Evolutionary conservation across 495 filamentous ascomycete genomes (phyloP), one percentile per base, ranked within the genome.

Genomic region (Trichoderma gamsii): DNA sequence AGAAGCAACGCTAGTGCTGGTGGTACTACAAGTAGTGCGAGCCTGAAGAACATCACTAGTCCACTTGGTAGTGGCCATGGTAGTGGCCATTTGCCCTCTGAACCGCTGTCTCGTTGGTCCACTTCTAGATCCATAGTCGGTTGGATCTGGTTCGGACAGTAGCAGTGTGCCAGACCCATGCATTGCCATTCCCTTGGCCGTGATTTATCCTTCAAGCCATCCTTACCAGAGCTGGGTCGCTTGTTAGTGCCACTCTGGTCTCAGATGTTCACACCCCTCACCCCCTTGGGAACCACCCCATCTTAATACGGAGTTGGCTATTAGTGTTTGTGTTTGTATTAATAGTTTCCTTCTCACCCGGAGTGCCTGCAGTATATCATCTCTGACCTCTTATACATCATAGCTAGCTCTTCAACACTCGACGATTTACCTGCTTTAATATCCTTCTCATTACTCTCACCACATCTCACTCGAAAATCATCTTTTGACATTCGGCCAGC

Each of bases 91-190:
- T 38, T 38, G 35, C 56, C 11, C 56, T 61, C 56, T 25, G 51
- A 23, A 11, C 51, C 21, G 51, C n/a, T 56, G 51, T 29, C 56
- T 61, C 27, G 56, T 29, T 32, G 56, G 56, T 25, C 56, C 56
- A 61, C 56, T 32, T 61, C 56, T 29, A 61, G 56, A 61, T 61
- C 56, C 56, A 61, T 61, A 25, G 56, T 61, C 56, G 56, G 56
- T 61, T 61, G 56, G 56, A 61, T 61, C 56, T 61, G 56, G 56
- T 32, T 61, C 56, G 56, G 25, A 61, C 56, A 38, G 35, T 61
- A 61, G n/a, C 23, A 29, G 25, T 18, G 27, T 16, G 29, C 56
- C 56, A 32, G 27, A 11, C 12, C 56, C 56, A 61, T 61, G 8
- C 23, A 32, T 25, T 61, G 56, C 56, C 16, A 61, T 61, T 61